phyloP scores from a whole-genome alignment of 1,284 basidiomycete species.

The Sporisorium iseilematis-ciliati region DNA sequence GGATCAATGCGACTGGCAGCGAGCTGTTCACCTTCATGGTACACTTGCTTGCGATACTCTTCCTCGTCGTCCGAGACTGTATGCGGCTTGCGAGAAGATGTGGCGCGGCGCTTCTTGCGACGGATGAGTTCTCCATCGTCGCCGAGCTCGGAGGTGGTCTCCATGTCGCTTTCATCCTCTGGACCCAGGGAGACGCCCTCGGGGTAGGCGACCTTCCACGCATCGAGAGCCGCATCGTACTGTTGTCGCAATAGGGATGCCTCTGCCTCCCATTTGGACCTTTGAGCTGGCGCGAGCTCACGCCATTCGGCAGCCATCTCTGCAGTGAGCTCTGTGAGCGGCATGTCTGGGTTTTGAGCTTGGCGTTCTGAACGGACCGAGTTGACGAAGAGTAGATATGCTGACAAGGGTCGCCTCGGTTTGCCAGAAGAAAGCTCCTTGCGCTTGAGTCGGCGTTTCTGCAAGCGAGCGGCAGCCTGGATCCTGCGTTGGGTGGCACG shows the following conservation, averaged over 20 bases:
- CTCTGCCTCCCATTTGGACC: slow-evolving; percentile 43
- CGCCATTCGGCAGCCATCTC: slow-evolving; percentile 50
- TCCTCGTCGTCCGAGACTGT: slow-evolving; percentile 60
- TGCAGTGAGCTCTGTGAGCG: slow-evolving; percentile 40
- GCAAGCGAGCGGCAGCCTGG: slow-evolving; percentile 24
- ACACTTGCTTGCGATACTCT: slow-evolving; percentile 49
- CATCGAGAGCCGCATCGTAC: slow-evolving; percentile 36
- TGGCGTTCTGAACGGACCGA: slow-evolving; percentile 39
- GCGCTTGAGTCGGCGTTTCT: slow-evolving; percentile 48
- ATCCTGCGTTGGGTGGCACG: slow-evolving; percentile 19
- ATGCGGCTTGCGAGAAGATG: slow-evolving; percentile 29
- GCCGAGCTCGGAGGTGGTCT: slow-evolving; percentile 45
- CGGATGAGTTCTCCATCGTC: slow-evolving; percentile 37
- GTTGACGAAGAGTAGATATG: slow-evolving; percentile 51
- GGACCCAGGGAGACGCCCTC: slow-evolving; percentile 40
- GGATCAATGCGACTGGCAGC: slow-evolving; percentile 42
- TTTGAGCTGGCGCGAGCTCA: slow-evolving; percentile 22
- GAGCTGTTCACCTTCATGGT: slow-evolving; percentile 34
- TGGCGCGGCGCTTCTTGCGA: slow-evolving; percentile 29
- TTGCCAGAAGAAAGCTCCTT: slow-evolving; percentile 46
- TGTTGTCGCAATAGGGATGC: slow-evolving; percentile 31
- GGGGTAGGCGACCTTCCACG: slow-evolving; percentile 39
- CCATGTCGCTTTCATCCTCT: slow-evolving; percentile 51
- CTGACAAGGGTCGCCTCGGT: slow-evolving; percentile 36
- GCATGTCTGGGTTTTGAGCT: slow-evolving; percentile 28